Evolutionary conservation across 805 yeast genomes (phyloP).

Genomic region (Candida wancherniae): DNA sequence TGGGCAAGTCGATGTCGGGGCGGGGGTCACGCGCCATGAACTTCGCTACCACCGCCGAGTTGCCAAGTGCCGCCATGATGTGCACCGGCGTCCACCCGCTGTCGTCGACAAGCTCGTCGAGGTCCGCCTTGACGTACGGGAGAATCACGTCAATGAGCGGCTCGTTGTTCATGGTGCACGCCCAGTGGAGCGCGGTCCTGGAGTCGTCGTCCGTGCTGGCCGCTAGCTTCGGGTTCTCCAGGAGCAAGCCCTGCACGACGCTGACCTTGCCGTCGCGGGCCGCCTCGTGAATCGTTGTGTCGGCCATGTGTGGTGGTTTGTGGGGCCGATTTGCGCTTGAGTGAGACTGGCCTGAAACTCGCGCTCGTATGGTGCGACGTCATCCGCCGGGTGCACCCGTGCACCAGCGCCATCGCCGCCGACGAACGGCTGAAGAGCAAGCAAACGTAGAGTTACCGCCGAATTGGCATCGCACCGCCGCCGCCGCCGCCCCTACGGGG

Average conservation of each 20-base stretch:
- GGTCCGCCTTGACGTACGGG: conserved; percentile 38
- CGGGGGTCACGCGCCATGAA: conserved; percentile 45
- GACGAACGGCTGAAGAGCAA: neutral
- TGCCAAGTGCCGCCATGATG: conserved; percentile 74
- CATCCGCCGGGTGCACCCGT: conserved; percentile 4
- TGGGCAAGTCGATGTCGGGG: conserved; percentile 53
- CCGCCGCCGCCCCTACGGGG: no score
- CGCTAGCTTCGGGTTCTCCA: conserved; percentile 45
- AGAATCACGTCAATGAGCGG: conserved; percentile 46
- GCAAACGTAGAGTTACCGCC: no score
- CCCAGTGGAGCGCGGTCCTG: conserved; percentile 87
- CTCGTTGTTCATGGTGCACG: conserved; percentile 57
- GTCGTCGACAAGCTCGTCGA: conserved; percentile 66
- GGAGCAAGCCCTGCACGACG: conserved; percentile 48
- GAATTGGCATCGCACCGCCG: no score
- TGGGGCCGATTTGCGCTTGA: neutral
- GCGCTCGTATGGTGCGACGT: neutral
- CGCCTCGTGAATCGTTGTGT: conserved; percentile 51
- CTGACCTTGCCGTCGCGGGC: conserved; percentile 56
- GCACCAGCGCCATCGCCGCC: conserved; percentile 4
- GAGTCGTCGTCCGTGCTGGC: conserved; percentile 61
- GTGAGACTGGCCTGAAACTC: neutral
- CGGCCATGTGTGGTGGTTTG: no score
- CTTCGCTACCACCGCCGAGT: conserved; percentile 44
- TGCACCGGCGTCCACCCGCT: conserved; percentile 90